Base-by-base conservation (phyloP, 345 rosid genomes). In the Corymbia maculata region DNA sequence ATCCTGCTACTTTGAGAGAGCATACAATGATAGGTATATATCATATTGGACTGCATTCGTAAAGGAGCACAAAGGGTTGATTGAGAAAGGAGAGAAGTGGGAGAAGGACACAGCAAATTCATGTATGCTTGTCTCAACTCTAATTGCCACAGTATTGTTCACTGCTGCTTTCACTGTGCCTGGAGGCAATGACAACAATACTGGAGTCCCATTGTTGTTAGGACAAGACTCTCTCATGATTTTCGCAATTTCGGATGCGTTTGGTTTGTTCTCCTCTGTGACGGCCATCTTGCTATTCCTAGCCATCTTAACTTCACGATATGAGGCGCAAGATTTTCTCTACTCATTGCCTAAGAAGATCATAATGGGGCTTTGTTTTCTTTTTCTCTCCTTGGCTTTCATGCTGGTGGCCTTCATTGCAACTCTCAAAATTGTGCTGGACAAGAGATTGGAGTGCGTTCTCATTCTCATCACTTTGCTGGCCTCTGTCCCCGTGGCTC, bases 101-200 rank as follows among this genome's bases (percentile, higher is more conserved):
- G 7, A 32, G 85, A 87, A 87, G 49, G 91, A 90, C 44, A 91
- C 93, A 1, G 87, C 94, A 2, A 88, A 85, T 55, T 91, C 92
- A 1, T 91, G 92, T 36, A 88, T 90, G 87, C 55, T 93, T 26
- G 90, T 88, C 8, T 89, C 93, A 16, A 88, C 94, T 26, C 89
- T 90, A n/a, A 92, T 90, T 28, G 91, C 89, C 16, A 89, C 93
- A 1, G 90, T 90, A 1, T 86, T 93, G 13, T 93, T 93, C 51
- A 92, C 92, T 8, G 92, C 91, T 4, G 90, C 91, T 8, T 86
- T 93, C 64, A 92, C 91, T 1, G 88, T 93, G 3, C 94, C 94
- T 2, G 92, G 92, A 0, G 94, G 91, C 19, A 88, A 88, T 15
- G 15, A 89, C 28, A 52, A 53, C 0, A 89, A 88, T 8, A 86